Evolutionary conservation across 371 early-diverging fungal genomes (phyloP), one percentile per base, ranked within the genome.

Genomic region (Nematocida homosporus): DNA sequence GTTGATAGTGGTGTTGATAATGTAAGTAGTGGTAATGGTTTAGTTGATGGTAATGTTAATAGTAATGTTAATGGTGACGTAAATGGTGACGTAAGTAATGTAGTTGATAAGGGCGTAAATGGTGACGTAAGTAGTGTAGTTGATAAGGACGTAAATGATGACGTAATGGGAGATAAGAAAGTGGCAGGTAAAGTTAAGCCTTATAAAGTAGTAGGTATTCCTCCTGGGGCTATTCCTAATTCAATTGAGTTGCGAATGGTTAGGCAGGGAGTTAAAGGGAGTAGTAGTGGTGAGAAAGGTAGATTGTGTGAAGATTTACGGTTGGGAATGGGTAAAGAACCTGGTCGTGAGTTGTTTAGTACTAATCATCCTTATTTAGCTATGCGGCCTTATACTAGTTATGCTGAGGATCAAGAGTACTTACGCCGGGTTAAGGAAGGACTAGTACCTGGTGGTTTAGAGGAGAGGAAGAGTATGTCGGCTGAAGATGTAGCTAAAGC

Each of bases 361-460:
- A 63, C 42, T n/a, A 63, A 25, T 8, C 8, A 63, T 5, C 32
- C 32, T 8, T 38, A 30, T 8, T 27, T 37, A 40, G 35, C 29
- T 10, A 30, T 44, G 8, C 63, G 63, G 10, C 63, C 63, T 5
- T 63, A 63, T 37, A 63, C 44, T 23, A 63, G 48, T 13, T 63
- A 37, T 38, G 44, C 44, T 10, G 63, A 63, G 4, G 63, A 63
- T 51, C 18, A 42, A 35, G 63, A 30, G 63, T 63, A 63, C 63
- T 27, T 63, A 18, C 41, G 25, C 29, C 3, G 23, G 18, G 38
- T 63, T 8, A n/a, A n/a, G n/a, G n/a, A n/a, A n/a, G n/a, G n/a
- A n/a, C n/a, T n/a, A n/a, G n/a, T n/a, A n/a, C n/a, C n/a, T n/a
- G n/a, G n/a, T n/a, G n/a, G n/a, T n/a, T n/a, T n/a, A n/a, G n/a